Percentiles rank a stretch among this genome's conserved stretches.
Conservation (phyloP, 116 monocot species). For the Trichopus zeylanicus region DNA sequence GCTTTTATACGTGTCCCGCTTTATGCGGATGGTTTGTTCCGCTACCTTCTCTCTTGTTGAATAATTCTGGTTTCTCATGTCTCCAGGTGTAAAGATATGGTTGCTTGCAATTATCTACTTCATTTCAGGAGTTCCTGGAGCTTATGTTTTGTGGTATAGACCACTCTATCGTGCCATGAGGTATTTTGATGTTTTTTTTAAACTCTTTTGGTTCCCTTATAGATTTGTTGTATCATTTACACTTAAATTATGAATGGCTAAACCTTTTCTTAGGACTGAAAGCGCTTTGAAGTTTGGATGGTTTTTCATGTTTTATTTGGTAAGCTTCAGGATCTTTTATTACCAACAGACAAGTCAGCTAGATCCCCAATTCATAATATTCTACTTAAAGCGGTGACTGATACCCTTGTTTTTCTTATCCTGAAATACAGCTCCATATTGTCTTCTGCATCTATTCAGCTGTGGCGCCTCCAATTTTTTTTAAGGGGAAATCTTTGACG, state of each 20-base stretch:
- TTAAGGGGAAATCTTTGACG: constrained; percentile 90
- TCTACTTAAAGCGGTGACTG: background rate
- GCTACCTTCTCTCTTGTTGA: background rate
- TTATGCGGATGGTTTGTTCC: constrained; percentile 7
- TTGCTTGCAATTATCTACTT: constrained; percentile 73
- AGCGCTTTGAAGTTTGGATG: constrained; percentile 94
- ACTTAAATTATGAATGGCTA: background rate
- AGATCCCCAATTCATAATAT: background rate
- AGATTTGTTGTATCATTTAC: background rate
- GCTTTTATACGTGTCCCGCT: background rate
- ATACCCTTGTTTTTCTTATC: constrained; percentile 1
- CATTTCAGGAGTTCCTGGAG: constrained; percentile 63
- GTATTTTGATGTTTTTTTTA: no score
- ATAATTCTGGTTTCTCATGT: constrained; percentile 9
- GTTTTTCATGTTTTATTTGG: constrained; percentile 89
- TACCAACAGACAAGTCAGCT: background rate
- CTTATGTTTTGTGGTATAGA: constrained; percentile 66
- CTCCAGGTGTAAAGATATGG: constrained; percentile 68
- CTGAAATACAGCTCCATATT: constrained; percentile 62
- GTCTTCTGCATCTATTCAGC: constrained; percentile 65
- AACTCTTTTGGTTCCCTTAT: no score
- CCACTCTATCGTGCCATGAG: constrained; percentile 76
- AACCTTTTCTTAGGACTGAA: constrained; percentile 62
- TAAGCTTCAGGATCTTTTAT: constrained; percentile 7
- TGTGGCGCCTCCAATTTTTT: constrained; percentile 79